These are phyloP conservation scores for Eutypa lata DNA, from an alignment of 2,329 filamentous ascomycete species.

Conservation along the genomic window DNA sequence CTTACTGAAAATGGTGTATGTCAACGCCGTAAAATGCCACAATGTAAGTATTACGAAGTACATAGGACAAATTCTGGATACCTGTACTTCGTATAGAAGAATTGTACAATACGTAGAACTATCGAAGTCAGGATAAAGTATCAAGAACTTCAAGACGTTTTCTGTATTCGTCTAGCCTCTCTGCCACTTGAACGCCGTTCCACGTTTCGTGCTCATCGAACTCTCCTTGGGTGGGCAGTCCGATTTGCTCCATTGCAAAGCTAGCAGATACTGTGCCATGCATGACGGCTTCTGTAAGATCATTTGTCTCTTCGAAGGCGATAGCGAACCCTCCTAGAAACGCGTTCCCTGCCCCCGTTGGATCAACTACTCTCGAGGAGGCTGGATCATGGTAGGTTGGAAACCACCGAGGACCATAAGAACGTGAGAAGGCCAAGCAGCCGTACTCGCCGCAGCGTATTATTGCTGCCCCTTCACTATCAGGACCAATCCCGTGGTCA, in stretches of 20 bases:
- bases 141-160: too few species aligned
- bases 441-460: slow-evolving; percentile 29
- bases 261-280: slow-evolving; percentile 25
- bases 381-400: slow-evolving; percentile 23
- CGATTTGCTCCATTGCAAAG: background rate
- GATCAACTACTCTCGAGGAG: slow-evolving; percentile 24
- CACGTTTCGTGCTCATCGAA: too few species aligned
- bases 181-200: too few species aligned
- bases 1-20: too few species aligned
- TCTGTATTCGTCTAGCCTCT: too few species aligned
- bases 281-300: slow-evolving; percentile 22
- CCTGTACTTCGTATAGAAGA: too few species aligned
- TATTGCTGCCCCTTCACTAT: slow-evolving; percentile 13
- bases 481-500: background rate
- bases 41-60: too few species aligned
- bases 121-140: too few species aligned
- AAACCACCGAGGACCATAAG: slow-evolving; percentile 18
- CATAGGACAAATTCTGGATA: too few species aligned
- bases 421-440: slow-evolving; percentile 16
- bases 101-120: too few species aligned
- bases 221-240: background rate
- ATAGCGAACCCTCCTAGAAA: slow-evolving; percentile 31
- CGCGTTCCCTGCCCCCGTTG: slow-evolving; percentile 34
- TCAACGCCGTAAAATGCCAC: too few species aligned
- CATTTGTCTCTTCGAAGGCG: slow-evolving; percentile 19